These are phyloP conservation scores for Yamadazyma olivae DNA, from an alignment of 805 yeast species.

Conservation along the genomic window DNA sequence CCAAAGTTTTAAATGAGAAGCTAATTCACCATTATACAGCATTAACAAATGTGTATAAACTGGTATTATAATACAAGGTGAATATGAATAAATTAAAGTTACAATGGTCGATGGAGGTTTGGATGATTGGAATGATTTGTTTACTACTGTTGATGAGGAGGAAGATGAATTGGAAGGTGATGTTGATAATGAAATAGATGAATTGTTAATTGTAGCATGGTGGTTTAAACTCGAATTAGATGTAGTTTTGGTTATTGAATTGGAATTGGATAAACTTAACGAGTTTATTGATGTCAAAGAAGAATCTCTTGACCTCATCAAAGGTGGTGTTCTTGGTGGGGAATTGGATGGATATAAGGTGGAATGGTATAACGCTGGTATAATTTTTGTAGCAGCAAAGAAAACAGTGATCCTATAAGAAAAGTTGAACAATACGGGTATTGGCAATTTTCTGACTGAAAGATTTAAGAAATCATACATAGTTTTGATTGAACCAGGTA, in stretches of 20 bases:
- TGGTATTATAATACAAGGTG: conserved; percentile 92
- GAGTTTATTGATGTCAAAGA: conserved; percentile 22
- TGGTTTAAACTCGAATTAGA: neutral
- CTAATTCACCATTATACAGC: conserved; percentile 78
- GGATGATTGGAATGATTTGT: conserved; percentile 6
- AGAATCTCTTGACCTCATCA: conserved; percentile 29
- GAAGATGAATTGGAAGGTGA: conserved; percentile 2
- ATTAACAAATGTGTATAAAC: conserved; percentile 92
- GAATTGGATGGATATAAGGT: conserved; percentile 32
- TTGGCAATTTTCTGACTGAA: conserved; percentile 63
- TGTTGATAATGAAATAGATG: neutral
- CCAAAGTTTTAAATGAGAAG: conserved; percentile 60
- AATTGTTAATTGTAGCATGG: neutral
- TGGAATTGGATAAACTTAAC: conserved; percentile 8
- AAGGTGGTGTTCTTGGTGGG: conserved; percentile 43
- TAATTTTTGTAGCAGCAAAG: conserved; percentile 88
- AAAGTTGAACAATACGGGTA: conserved; percentile 77
- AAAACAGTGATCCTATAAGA: conserved; percentile 85
- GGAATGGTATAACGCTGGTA: conserved; percentile 64
- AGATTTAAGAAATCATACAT: conserved; percentile 52
- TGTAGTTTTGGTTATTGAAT: conserved; percentile 1
- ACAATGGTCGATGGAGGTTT: conserved; percentile 35
- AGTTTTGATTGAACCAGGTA: conserved; percentile 51
- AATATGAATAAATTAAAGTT: conserved; percentile 73
- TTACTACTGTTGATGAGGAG: neutral